Evolutionary conservation across 2,329 filamentous ascomycete species (phyloP).

Genomic region (Clarireedia homoeocarpa): DNA sequence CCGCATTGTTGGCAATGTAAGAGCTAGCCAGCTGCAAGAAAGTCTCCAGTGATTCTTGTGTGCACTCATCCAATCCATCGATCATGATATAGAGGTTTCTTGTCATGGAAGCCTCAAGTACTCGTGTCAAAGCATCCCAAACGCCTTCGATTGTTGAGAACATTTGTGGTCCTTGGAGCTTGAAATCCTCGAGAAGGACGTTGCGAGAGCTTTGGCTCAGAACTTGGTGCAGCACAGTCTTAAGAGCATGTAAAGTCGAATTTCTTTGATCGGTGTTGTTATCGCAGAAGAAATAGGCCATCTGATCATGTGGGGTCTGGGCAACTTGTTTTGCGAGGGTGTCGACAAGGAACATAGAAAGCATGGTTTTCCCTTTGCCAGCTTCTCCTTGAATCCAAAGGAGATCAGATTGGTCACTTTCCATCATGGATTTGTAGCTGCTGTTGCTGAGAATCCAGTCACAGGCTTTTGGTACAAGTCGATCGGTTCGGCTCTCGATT

Average conservation of each 20-base stretch:
- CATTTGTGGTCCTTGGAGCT: constrained; percentile 5
- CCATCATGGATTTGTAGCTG: constrained; percentile 1
- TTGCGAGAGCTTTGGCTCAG: constrained; percentile 3
- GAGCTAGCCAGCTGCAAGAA: constrained; percentile 5
- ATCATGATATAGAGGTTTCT: constrained; percentile 9
- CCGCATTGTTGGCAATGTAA: constrained; percentile 1
- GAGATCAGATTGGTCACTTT: constrained; percentile 8
- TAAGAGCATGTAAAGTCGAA: constrained; percentile 7
- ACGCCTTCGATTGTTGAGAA: constrained; percentile 7
- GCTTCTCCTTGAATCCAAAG: constrained; percentile 8
- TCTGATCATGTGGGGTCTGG: constrained; percentile 3
- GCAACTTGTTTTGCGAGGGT: constrained; percentile 5
- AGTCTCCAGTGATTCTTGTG: constrained; percentile 2
- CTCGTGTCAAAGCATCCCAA: constrained; percentile 4
- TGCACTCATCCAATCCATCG: constrained; percentile 10
- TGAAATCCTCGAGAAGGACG: constrained; percentile 6
- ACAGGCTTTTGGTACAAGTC: constrained; percentile 6
- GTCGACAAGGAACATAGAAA: constrained; percentile 8
- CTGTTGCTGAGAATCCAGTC: constrained; percentile 7
- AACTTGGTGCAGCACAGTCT: constrained; percentile 6
- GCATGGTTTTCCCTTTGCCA: constrained; percentile 11
- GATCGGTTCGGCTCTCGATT: constrained; percentile 7
- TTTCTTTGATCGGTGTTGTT: constrained; percentile 6
- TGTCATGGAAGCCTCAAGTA: constrained; percentile 2
- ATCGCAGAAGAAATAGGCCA: constrained; percentile 8